These are phyloP conservation scores for Globisporangium recalcitrans DNA, from an alignment of 352 stramenopile genomes.

Conservation along the genomic window DNA sequence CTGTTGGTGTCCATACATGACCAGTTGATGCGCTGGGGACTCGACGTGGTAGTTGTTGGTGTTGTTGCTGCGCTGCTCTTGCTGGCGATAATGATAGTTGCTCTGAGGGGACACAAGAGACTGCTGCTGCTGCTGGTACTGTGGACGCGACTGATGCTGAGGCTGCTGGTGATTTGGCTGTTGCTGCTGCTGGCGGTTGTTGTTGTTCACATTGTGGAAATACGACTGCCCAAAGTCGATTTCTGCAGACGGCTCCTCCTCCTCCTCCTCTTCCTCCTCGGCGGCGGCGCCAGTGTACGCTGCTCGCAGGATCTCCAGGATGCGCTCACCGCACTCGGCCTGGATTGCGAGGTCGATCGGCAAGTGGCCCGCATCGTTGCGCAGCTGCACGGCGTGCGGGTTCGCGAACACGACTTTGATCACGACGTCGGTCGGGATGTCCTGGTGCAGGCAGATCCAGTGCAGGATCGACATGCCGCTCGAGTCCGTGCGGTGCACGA, in stretches of 20 bases:
- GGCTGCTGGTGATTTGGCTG: slow-evolving; percentile 23
- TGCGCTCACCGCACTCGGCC: slow-evolving; percentile 66
- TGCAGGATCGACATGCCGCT: slow-evolving; percentile 78
- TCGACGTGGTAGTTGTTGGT: slow-evolving; percentile 19
- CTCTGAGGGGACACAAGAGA: slow-evolving; percentile 16
- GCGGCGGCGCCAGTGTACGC: slow-evolving; percentile 29
- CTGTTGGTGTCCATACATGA: slow-evolving; percentile 7
- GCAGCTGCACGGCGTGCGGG: slow-evolving; percentile 59
- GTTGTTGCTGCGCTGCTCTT: slow-evolving; percentile 12
- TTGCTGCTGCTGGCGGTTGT: slow-evolving; percentile 27
- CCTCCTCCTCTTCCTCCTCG: slow-evolving; percentile 20
- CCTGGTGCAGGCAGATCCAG: slow-evolving; percentile 78
- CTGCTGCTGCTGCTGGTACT: slow-evolving; percentile 26
- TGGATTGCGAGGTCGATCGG: slow-evolving; percentile 72
- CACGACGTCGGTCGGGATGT: slow-evolving; percentile 64
- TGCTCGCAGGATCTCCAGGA: slow-evolving; percentile 63
- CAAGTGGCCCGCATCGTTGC: slow-evolving; percentile 69
- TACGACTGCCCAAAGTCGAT: slow-evolving; percentile 36
- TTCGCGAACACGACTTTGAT: slow-evolving; percentile 81
- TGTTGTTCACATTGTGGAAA: slow-evolving; percentile 28
- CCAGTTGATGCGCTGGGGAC: slow-evolving; percentile 1
- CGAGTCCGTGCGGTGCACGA: slow-evolving; percentile 53
- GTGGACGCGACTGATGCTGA: slow-evolving; percentile 14
- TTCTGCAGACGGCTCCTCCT: slow-evolving; percentile 24
- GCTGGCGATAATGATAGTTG: slow-evolving; percentile 16